Evolutionary conservation across 805 yeast species (phyloP), one percentile per base, ranked within the genome.

Genomic region (Nakazawaea sp.): DNA sequence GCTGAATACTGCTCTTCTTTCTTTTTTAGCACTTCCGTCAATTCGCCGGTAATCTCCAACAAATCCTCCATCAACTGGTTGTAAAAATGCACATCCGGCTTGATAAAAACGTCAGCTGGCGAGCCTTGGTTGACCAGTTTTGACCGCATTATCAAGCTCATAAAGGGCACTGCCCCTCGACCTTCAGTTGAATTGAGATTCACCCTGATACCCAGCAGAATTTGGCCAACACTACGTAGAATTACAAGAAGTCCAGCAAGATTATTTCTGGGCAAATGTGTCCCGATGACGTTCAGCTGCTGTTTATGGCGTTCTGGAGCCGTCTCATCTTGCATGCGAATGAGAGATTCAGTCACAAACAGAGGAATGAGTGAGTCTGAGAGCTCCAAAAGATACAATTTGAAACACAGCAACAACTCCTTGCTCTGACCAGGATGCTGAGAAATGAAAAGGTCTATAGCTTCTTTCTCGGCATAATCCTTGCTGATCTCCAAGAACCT

Each of bases 291-390:
- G 3, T 12, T 19, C 13, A 36, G 10, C 23, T 30, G 8, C 18
- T 13, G 27, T 18, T 16, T 36, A 4, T 26, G 28, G 7, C 40
- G 21, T 15, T n/a, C 17, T 9, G 24, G 15, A 2, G 12, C 27
- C 8, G 25, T 21, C 13, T 20, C 18, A 5, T 18, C 27, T 7
- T 18, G 10, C 13, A 35, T 8, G 16, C n/a, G 10, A 7, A 2
- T 19, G 12, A 34, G 13, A 4, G 27, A 24, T 13, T 31, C 32
- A 30, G 24, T 30, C 5, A 26, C 24, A 18, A 26, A 27, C 16
- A 11, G 19, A 12, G 40, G 40, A 18, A 36, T 30, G 2, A 36
- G 18, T 12, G 40, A 31, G 11, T 36, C 35, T 7, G 40, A 25
- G 11, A 36, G 21, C 16, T 36, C 40, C 20, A 36, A 30, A 3